phyloP scores from a whole-genome alignment of 2,329 filamentous ascomycete genomes.

The Blastomyces emzantsi region DNA sequence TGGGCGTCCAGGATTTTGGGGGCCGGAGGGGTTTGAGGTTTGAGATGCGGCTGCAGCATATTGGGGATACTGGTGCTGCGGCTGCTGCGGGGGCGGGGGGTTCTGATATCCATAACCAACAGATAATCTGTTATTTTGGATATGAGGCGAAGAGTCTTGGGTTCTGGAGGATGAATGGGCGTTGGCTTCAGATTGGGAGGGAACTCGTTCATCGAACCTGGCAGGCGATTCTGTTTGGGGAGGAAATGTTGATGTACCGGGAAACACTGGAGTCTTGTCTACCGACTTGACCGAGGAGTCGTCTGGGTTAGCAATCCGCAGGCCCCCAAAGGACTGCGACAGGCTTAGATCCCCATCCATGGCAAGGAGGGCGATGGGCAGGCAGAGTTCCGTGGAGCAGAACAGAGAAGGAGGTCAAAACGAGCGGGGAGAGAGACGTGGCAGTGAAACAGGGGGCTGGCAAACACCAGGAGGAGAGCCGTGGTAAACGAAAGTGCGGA shows the following conservation, averaged over 20 bases:
- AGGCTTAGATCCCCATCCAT: conserved; percentile 94
- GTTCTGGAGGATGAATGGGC: conserved; percentile 19
- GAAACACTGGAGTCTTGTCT: conserved; percentile 21
- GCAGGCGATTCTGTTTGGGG: conserved; percentile 8
- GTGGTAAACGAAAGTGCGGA: not conserved
- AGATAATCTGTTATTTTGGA: conserved; percentile 35
- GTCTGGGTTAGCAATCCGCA: conserved; percentile 96
- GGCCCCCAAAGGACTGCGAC: conserved; percentile 81
- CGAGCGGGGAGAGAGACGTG: conserved; percentile 1
- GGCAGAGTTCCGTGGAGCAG: not conserved
- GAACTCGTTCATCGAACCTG: not conserved
- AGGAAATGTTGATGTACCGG: conserved; percentile 4
- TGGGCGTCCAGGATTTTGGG: conserved; percentile 35
- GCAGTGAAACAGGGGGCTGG: conserved; percentile 2
- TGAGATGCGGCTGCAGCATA: conserved; percentile 33
- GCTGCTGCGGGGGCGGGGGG: conserved; percentile 20
- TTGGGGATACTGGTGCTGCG: conserved; percentile 33
- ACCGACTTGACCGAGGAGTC: conserved; percentile 46
- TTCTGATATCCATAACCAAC: conserved; percentile 30
- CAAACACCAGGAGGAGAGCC: not conserved
- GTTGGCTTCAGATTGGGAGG: conserved; percentile 2
- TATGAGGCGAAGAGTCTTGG: conserved; percentile 18
- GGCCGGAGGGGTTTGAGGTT: conserved; percentile 28
- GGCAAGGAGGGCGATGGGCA: conserved; percentile 25
- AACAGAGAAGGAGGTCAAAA: conserved; percentile 1